A percentile compares a stretch with the other conserved stretches of the same genome.
These are phyloP conservation scores for Cicer judaicum DNA, from an alignment of 306 rosid genomes.

Conservation along the genomic window DNA sequence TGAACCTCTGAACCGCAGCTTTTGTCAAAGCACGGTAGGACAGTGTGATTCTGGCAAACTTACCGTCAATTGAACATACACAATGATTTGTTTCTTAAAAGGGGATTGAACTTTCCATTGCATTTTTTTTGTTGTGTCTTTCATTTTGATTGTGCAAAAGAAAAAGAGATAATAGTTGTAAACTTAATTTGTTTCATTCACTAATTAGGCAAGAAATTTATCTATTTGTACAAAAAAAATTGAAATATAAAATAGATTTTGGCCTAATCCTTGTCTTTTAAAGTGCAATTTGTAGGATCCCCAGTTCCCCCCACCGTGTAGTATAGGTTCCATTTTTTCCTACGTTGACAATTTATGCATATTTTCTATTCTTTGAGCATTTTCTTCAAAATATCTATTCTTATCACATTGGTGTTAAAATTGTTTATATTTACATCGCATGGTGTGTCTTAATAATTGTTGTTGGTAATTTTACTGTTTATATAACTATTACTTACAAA, in stretches of 20 bases:
- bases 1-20: background rate
- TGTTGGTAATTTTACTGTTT: constrained; percentile 16
- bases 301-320: background rate
- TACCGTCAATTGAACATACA: background rate
- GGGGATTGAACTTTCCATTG: constrained; percentile 29
- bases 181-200: constrained; percentile 4
- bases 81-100: constrained; percentile 15
- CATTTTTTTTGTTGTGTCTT: constrained; percentile 6
- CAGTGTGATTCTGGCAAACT: background rate
- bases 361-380: constrained; percentile 9
- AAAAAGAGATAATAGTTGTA: background rate
- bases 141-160: constrained; percentile 5
- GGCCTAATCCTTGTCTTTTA: background rate
- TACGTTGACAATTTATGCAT: background rate
- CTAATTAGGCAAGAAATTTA: background rate
- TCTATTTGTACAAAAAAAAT: background rate
- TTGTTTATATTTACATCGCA: background rate
- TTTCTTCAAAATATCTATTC: background rate
- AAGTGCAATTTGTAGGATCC: background rate
- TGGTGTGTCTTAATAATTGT: background rate
- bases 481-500: constrained; percentile 29
- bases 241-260: background rate
- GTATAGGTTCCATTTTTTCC: background rate
- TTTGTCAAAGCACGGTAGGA: background rate
- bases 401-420: background rate